Evolutionary conservation across 345 rosid species (phyloP), one percentile per base, ranked within the genome.

Genomic region (Brassica rapa): DNA sequence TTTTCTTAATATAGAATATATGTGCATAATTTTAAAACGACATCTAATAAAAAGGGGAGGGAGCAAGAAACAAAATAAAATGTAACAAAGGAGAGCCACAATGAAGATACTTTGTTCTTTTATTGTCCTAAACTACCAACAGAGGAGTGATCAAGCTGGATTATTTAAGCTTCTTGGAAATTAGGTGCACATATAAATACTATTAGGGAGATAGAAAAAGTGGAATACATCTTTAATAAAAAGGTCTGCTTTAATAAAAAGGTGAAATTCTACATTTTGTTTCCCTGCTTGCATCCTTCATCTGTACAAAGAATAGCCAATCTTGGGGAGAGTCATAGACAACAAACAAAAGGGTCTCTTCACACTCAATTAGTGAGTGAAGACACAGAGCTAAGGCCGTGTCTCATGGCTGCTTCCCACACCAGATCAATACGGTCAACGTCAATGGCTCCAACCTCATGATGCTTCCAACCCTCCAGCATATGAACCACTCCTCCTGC

Each of bases 401-500:
- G 91, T 63, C 85, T 93, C 70, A 96, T 77, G 4, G 98, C 99
- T 39, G 98, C 97, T 70, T 88, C 79, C 99, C 99, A 96, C 19
- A 96, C 98, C 3, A 86, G 5, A 83, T 93, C 98, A 41, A 96
- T 96, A 73, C 91, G 87, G 19, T 88, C 94, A 3, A 96, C 97
- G 15, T 96, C 94, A 2, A 96, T 72, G 1, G 97, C 93, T 7
- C 99, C 99, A 69, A 96, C 98, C 84, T 96, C 99, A 70, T 96
- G 97, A 78, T 93, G 97, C 32, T 83, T 72, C 96, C 97, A 96
- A 1, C 98, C 99, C 77, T 96, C 93, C 1, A 96, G 79, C 24
- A 82, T 74, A 82, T 96, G 99, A 62, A 96, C 97, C 83, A 93
- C 90, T 0, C 98, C 99, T 2, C 99, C 99, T 0, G 98, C 99